Conservation (phyloP, 805 yeast species). For the Pichia membranifaciens region DNA sequence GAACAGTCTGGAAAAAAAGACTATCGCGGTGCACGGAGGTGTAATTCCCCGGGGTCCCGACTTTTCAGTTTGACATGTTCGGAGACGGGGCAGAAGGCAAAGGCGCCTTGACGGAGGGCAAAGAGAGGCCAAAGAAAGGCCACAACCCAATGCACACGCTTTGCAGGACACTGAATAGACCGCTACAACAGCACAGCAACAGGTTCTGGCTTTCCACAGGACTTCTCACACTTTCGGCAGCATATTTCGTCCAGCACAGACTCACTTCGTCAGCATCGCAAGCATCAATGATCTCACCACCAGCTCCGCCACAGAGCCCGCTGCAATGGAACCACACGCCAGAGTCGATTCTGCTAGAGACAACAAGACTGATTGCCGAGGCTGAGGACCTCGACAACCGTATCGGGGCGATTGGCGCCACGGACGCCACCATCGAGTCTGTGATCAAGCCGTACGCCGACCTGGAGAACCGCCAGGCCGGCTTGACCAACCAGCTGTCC, state of each 20-base stretch:
- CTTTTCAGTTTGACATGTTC: too few relatives aligned
- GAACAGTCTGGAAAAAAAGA: too few relatives aligned
- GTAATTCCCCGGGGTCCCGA: too few relatives aligned
- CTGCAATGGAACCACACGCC: conserved; percentile 62
- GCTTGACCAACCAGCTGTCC: conserved; percentile 45
- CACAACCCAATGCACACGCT: background rate
- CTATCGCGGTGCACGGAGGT: too few relatives aligned
- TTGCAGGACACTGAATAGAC: background rate
- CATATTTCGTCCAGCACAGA: conserved; percentile 11
- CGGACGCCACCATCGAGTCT: conserved; percentile 48
- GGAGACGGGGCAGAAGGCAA: too few relatives aligned
- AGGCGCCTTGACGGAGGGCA: too few relatives aligned
- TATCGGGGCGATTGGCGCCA: conserved; percentile 38
- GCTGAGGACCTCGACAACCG: conserved; percentile 45
- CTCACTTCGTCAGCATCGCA: conserved; percentile 1
- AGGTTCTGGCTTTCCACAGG: conserved; percentile 12
- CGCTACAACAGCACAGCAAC: background rate
- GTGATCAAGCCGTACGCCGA: conserved; percentile 49
- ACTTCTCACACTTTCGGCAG: conserved; percentile 8
- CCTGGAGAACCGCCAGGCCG: conserved; percentile 44
- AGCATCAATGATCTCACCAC: background rate
- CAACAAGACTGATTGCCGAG: conserved; percentile 40
- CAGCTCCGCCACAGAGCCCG: conserved; percentile 32
- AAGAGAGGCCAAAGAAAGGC: too few relatives aligned
- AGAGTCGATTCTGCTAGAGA: conserved; percentile 36